phyloP scores from a whole-genome alignment of 2,329 filamentous ascomycete species.

The Aspergillus chevalieri region DNA sequence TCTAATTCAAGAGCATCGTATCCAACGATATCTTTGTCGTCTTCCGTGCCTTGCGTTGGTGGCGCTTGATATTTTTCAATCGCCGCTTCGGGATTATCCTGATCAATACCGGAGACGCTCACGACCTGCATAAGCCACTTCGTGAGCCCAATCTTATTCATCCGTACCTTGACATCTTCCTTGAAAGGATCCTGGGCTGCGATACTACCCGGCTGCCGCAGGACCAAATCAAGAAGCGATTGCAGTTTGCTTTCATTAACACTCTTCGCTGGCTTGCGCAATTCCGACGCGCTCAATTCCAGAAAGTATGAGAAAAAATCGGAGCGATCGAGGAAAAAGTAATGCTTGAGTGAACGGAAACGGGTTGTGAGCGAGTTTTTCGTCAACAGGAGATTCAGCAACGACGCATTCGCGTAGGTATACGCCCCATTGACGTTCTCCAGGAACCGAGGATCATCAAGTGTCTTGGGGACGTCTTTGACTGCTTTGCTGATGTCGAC shows the following conservation, averaged over 20 bases:
- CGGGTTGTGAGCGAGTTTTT: slow-evolving; percentile 85
- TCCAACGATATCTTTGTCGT: slow-evolving; percentile 78
- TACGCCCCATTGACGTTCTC: slow-evolving; percentile 96
- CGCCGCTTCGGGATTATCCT: slow-evolving; percentile 59
- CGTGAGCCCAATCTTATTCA: slow-evolving; percentile 89
- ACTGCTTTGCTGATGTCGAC: slow-evolving; percentile 88
- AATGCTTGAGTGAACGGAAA: slow-evolving; percentile 88
- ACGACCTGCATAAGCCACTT: slow-evolving; percentile 95
- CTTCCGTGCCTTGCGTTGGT: slow-evolving; percentile 57
- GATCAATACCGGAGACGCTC: slow-evolving; percentile 90
- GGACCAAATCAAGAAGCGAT: slow-evolving; percentile 86
- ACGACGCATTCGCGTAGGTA: slow-evolving; percentile 86
- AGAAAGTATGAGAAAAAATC: slow-evolving; percentile 99
- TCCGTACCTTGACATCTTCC: slow-evolving; percentile 94
- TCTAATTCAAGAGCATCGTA: slow-evolving; percentile 92
- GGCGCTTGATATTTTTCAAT: slow-evolving; percentile 69
- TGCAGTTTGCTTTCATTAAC: slow-evolving; percentile 93
- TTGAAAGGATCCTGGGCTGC: slow-evolving; percentile 95
- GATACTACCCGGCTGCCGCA: slow-evolving; percentile 92
- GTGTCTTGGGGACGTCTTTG: slow-evolving; percentile 80
- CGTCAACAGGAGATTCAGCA: slow-evolving; percentile 84
- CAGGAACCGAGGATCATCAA: slow-evolving; percentile 85
- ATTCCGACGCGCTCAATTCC: slow-evolving; percentile 80
- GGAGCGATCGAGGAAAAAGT: slow-evolving; percentile 96
- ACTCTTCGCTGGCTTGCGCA: slow-evolving; percentile 78